Evolutionary conservation across 768 basidiomycete species (phyloP), one percentile per base, ranked within the genome.

Genomic region (Cystofilobasidium capitatum): DNA sequence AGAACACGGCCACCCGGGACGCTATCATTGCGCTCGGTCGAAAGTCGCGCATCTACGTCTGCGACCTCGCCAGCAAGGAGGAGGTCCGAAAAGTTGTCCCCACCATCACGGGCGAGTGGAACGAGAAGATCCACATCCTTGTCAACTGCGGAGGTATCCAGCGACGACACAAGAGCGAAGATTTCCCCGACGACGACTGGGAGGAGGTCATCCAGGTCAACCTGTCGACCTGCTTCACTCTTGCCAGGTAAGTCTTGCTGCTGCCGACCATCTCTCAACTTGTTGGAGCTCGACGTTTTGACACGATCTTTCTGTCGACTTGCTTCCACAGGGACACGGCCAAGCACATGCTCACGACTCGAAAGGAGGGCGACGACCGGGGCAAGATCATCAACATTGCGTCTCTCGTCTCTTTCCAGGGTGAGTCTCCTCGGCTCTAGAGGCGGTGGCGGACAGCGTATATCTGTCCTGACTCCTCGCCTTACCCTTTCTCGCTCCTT

Each of bases 151-250:
- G 83, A 65, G 83, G 83, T 65, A 85, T 84, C 71, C 82, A 83
- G 72, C 63, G 76, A 29, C 68, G 77, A 61, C 74, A 75, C 64
- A 75, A 85, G 66, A 83, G 83, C n/a, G 81, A 84, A 69, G 81
- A 82, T 73, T 87, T 87, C 75, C 78, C 81, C 33, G 86, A 86
- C 72, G 71, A 76, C 51, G 86, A 87, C 72, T 87, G 86, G 86
- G 83, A 86, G 67, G 86, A 86, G 75, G 89, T 91, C 65, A 80
- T 92, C 67, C 82, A 88, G 72, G 84, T 89, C 71, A 96, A 96
- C 80, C 84, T 96, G 75, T 91, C 89, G 77, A 84, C 89, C 10
- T 84, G 83, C 66, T 96, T 87, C 83, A 81, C 90, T 93, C 70
- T 85, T 84, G 20, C 88, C 88, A 77, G 87, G 89, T 59, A 88